Percentiles rank a stretch among this genome's conserved stretches.
phyloP scores from a whole-genome alignment of 495 filamentous ascomycete species.

The Neurospora intermedia region DNA sequence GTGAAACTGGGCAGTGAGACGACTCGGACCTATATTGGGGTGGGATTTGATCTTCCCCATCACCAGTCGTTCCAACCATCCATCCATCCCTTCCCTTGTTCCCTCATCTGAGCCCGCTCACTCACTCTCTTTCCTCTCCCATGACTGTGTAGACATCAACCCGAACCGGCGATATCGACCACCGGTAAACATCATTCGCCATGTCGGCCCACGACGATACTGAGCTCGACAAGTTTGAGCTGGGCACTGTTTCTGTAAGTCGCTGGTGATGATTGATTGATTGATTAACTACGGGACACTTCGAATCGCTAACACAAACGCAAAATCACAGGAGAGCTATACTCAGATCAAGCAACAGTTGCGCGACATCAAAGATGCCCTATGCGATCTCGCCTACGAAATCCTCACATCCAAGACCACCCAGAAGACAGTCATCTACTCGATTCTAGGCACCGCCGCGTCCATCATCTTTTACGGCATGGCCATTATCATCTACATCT shows the following conservation, averaged over 20 bases:
- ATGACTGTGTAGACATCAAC: neutral
- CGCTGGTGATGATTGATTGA: neutral
- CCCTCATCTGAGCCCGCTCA: no score
- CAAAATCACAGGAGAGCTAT: neutral
- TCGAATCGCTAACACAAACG: no score
- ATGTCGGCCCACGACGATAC: neutral
- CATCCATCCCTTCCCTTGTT: neutral
- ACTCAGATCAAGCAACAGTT: neutral
- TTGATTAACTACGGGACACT: no score
- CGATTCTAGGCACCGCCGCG: conserved; percentile 50
- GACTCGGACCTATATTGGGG: neutral
- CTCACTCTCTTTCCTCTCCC: neutral
- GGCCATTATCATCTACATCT: conserved; percentile 54
- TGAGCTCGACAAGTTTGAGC: neutral
- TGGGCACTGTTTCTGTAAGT: neutral
- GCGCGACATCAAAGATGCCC: conserved; percentile 32
- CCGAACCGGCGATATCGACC: neutral
- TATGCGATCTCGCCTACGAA: neutral
- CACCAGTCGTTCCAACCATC: neutral
- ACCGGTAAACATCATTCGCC: neutral
- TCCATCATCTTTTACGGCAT: conserved; percentile 49
- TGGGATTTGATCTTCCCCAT: neutral
- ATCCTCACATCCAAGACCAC: conserved; percentile 52
- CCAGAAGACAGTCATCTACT: conserved; percentile 59
- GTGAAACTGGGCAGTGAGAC: neutral